These are phyloP conservation scores for Suillus ampliporus DNA, from an alignment of 768 basidiomycete genomes.

Conservation along the genomic window DNA sequence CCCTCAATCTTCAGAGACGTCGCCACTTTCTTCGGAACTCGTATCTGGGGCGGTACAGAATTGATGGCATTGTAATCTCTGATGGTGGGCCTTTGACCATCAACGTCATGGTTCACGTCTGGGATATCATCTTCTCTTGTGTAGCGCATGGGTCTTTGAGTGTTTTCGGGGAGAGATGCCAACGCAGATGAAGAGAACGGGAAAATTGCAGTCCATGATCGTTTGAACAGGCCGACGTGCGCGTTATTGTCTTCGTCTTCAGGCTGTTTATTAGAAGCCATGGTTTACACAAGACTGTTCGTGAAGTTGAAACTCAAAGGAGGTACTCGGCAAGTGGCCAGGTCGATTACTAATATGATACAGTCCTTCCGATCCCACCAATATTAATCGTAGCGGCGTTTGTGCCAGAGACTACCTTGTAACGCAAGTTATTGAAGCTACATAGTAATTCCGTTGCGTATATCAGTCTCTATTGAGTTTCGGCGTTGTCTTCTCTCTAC, in stretches of 20 bases:
- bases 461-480: too few relatives aligned
- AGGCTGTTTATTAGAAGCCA: conserved; percentile 24
- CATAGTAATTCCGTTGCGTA: too few relatives aligned
- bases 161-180: conserved; percentile 49
- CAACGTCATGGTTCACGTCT: conserved; percentile 51
- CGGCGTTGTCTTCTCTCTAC: too few relatives aligned
- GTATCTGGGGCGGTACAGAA: conserved; percentile 62
- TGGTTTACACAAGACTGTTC: not conserved
- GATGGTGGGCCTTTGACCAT: conserved; percentile 63
- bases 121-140: conserved; percentile 79
- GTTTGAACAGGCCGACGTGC: conserved; percentile 45
- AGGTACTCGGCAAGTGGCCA: not conserved
- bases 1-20: conserved; percentile 87
- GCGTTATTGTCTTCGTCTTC: conserved; percentile 21
- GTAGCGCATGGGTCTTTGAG: conserved; percentile 51
- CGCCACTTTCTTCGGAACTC: conserved; percentile 82
- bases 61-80: conserved; percentile 81
- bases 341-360: conserved; percentile 33
- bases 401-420: too few relatives aligned
- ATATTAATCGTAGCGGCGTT: too few relatives aligned
- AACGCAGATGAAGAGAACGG: conserved; percentile 77
- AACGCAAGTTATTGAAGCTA: too few relatives aligned
- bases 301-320: not conserved
- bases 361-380: too few relatives aligned
- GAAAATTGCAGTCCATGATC: conserved; percentile 68